phyloP scores from a whole-genome alignment of 441 rosid species.

The Populus hybrid region DNA sequence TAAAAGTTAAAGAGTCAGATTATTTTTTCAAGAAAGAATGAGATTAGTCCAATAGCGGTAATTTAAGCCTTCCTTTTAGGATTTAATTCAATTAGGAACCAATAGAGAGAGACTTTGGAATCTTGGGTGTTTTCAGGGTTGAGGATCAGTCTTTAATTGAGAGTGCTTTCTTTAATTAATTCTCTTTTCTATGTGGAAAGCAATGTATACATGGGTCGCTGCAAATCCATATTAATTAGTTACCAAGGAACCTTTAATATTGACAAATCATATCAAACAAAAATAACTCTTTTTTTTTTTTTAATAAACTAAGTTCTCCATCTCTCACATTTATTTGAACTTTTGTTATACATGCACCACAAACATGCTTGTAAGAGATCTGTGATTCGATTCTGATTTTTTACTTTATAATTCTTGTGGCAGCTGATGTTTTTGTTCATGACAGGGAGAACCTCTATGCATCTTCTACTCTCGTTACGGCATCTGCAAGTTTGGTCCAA shows the following conservation, averaged over 20 bases:
- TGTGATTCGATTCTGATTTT: neutral
- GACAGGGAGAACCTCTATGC: slow-evolving; percentile 94
- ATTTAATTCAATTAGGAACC: too few species aligned
- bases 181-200: too few species aligned
- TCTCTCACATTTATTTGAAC: neutral
- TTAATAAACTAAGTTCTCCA: neutral
- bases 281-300: neutral
- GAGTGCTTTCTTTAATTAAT: too few species aligned
- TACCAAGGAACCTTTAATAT: neutral
- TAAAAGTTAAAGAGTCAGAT: too few species aligned
- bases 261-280: neutral
- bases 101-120: too few species aligned
- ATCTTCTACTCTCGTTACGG: slow-evolving; percentile 94
- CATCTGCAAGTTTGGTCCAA: slow-evolving; percentile 99
- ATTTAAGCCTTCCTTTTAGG: too few species aligned
- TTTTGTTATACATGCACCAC: neutral
- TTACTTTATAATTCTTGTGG: slow-evolving; percentile 18
- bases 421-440: slow-evolving; percentile 19
- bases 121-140: too few species aligned
- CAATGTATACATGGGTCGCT: too few species aligned
- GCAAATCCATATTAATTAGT: neutral
- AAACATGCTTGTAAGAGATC: neutral
- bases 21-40: too few species aligned
- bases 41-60: too few species aligned
- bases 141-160: too few species aligned